Percentiles rank a stretch among this genome's conserved stretches.
These are phyloP conservation scores for Takashimella koratensis DNA, from an alignment of 1,284 basidiomycete genomes.

Conservation along the genomic window DNA sequence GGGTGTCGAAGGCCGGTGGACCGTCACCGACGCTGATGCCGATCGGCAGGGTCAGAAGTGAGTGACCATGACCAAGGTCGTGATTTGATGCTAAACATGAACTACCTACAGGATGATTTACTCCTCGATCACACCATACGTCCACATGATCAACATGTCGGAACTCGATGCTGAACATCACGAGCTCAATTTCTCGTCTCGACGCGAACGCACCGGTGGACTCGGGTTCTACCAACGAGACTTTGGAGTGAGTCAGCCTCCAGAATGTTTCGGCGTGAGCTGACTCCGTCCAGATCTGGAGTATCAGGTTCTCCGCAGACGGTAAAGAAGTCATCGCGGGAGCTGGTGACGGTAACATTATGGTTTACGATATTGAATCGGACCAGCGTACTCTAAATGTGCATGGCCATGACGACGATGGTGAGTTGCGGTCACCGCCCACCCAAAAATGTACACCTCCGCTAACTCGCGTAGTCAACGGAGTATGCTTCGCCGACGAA, in stretches of 20 bases:
- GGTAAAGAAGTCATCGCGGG: slow-evolving; percentile 79
- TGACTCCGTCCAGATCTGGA: slow-evolving; percentile 63
- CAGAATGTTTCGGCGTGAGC: slow-evolving; percentile 46
- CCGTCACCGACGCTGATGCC: slow-evolving; percentile 90
- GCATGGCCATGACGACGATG: slow-evolving; percentile 75
- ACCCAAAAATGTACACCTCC: no score
- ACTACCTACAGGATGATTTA: slow-evolving; percentile 72
- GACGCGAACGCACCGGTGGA: not conserved
- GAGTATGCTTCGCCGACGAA: slow-evolving; percentile 91
- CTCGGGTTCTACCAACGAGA: slow-evolving; percentile 45
- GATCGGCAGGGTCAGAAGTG: slow-evolving; percentile 86
- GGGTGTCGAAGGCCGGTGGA: slow-evolving; percentile 76
- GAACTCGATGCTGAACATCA: slow-evolving; percentile 67
- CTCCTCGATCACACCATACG: slow-evolving; percentile 73
- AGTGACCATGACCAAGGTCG: no score
- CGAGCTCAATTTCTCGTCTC: slow-evolving; percentile 64
- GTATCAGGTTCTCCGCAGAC: slow-evolving; percentile 91
- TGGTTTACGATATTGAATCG: slow-evolving; percentile 86
- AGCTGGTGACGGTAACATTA: slow-evolving; percentile 44
- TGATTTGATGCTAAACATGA: slow-evolving; percentile 1
- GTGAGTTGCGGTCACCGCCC: slow-evolving; percentile 11
- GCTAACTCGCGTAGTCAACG: no score
- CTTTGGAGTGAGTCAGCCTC: slow-evolving; percentile 58
- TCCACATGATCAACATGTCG: slow-evolving; percentile 79
- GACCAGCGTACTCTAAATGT: slow-evolving; percentile 77